Conservation (phyloP, 441 rosid species). For the Croton laevigatus region DNA sequence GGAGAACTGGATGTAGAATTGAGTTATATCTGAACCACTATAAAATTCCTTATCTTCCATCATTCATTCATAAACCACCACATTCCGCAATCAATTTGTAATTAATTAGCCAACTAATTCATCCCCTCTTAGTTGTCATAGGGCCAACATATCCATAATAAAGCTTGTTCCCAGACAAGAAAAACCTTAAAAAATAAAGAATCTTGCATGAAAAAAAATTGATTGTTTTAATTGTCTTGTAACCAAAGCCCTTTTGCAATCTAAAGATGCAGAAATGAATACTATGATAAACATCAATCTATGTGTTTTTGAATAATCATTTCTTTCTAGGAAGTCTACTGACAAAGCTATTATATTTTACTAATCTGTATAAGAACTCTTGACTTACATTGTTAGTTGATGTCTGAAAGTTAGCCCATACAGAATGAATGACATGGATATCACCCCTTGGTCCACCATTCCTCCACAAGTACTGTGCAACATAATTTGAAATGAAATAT, state of each 20-base stretch:
- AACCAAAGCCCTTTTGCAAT: neutral
- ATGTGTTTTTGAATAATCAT: neutral
- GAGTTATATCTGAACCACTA: too few relatives aligned
- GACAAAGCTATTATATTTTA: neutral
- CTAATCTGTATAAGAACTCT: conserved; percentile 12
- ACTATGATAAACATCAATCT: neutral
- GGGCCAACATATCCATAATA: too few relatives aligned
- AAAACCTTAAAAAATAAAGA: neutral
- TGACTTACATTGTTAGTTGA: conserved; percentile 81
- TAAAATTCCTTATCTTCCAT: too few relatives aligned
- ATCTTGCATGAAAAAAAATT: conserved; percentile 4
- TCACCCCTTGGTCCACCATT: conserved; percentile 70
- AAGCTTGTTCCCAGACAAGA: neutral
- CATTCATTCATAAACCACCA: too few relatives aligned
- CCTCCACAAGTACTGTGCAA: conserved; percentile 77
- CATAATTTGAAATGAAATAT: conserved; percentile 5
- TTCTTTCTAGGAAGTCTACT: neutral
- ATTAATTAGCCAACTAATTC: too few relatives aligned
- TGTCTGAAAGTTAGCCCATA: conserved; percentile 98
- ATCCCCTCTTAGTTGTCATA: too few relatives aligned
- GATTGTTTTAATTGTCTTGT: neutral
- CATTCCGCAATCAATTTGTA: too few relatives aligned
- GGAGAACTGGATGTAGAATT: too few relatives aligned
- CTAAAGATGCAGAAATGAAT: conserved; percentile 3
- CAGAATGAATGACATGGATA: conserved; percentile 64